phyloP scores from a whole-genome alignment of 23 red algal genomes.

The Gracilaria gracilis region DNA sequence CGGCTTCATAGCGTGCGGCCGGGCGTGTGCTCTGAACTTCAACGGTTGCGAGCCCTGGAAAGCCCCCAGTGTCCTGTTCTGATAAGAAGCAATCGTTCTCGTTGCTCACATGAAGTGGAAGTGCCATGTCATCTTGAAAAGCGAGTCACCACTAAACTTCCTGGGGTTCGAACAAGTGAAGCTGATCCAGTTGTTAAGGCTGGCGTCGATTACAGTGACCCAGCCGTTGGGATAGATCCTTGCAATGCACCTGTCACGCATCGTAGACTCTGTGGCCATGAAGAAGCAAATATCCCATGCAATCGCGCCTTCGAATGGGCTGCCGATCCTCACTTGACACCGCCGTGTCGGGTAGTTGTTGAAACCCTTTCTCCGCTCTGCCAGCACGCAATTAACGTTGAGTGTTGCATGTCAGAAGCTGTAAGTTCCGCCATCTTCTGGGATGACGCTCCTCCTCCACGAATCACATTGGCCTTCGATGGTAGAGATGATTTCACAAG shows the following conservation, averaged over 20 bases:
- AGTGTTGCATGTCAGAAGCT: conserved; percentile 3
- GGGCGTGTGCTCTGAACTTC: conserved; percentile 24
- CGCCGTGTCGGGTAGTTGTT: conserved; percentile 26
- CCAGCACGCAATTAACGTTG: conserved; percentile 39
- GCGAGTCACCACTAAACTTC: neutral
- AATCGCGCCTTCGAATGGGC: conserved; percentile 55
- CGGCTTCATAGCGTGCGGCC: conserved; percentile 32
- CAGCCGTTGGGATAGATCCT: conserved; percentile 4
- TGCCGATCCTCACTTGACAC: neutral
- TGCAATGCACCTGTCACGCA: conserved; percentile 47
- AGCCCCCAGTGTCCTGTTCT: conserved; percentile 22
- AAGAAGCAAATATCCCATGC: conserved; percentile 45
- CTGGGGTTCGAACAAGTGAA: conserved; percentile 13
- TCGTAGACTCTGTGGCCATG: conserved; percentile 45
- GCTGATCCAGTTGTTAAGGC: conserved; percentile 18
- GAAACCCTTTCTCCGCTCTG: conserved; percentile 48
- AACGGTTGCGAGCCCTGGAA: conserved; percentile 7
- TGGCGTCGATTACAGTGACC: conserved; percentile 36
- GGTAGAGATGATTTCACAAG: conserved; percentile 3
- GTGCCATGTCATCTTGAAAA: conserved; percentile 60
- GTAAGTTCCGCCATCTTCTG: conserved; percentile 6
- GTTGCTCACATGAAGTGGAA: conserved; percentile 51
- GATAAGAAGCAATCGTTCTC: conserved; percentile 6
- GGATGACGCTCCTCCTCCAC: conserved; percentile 28
- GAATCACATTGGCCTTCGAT: conserved; percentile 5